Evolutionary conservation across 148 eudicot species (phyloP).

Genomic region (Vaccinium darrowii): DNA sequence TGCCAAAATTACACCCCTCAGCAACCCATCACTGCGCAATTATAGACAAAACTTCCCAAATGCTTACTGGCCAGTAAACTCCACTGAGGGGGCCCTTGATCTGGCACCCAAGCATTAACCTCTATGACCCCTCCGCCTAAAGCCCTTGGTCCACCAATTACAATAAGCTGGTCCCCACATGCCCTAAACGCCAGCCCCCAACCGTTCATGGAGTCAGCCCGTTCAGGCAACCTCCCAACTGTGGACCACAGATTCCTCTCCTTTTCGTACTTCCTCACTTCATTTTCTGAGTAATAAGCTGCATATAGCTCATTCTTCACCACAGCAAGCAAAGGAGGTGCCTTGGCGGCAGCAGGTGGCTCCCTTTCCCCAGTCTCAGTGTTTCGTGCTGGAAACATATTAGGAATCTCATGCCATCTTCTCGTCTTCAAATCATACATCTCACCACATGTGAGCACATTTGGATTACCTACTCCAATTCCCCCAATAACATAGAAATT

Average conservation of each 20-base stretch:
- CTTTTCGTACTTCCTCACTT: slow-evolving; percentile 36
- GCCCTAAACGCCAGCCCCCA: slow-evolving; percentile 47
- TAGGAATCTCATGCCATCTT: slow-evolving; percentile 33
- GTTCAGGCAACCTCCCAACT: slow-evolving; percentile 36
- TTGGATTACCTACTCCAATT: slow-evolving; percentile 21
- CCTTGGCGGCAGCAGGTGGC: slow-evolving; percentile 26
- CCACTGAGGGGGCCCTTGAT: slow-evolving; percentile 40
- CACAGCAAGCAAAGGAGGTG: slow-evolving; percentile 41
- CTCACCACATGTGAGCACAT: slow-evolving; percentile 32
- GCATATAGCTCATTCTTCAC: slow-evolving; percentile 40
- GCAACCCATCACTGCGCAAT: slow-evolving; percentile 49
- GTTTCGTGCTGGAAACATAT: slow-evolving; percentile 32
- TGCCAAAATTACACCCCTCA: slow-evolving; percentile 17
- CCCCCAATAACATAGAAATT: slow-evolving; percentile 41
- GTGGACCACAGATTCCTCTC: slow-evolving; percentile 27
- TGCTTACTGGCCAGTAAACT: slow-evolving; percentile 27
- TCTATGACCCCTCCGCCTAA: slow-evolving; percentile 16
- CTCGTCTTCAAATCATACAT: slow-evolving; percentile 29
- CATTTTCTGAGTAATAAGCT: slow-evolving; percentile 32
- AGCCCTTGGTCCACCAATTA: slow-evolving; percentile 40
- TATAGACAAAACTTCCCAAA: slow-evolving; percentile 37
- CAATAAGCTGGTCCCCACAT: slow-evolving; percentile 38
- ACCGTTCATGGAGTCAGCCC: slow-evolving; percentile 37
- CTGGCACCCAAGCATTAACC: slow-evolving; percentile 39
- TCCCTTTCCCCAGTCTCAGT: slow-evolving; percentile 18